phyloP scores from a whole-genome alignment of 179 eudicot genomes.

The Silene vulgaris region DNA sequence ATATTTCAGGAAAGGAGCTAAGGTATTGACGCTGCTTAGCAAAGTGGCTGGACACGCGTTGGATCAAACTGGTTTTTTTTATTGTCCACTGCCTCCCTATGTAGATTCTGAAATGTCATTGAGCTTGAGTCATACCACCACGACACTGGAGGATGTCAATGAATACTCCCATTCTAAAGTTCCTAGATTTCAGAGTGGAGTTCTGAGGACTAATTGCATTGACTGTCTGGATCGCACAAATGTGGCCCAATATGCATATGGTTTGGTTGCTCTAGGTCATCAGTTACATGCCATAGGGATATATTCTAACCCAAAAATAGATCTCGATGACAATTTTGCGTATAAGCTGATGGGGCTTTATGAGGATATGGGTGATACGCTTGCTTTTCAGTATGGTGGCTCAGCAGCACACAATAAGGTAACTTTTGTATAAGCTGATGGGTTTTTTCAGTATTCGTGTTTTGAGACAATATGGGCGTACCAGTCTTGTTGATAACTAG shows the following conservation, averaged over 20 bases:
- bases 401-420: constrained; percentile 99
- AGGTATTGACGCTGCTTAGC: constrained; percentile 56
- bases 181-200: constrained; percentile 65
- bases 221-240: constrained; percentile 97
- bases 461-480: constrained; percentile 65
- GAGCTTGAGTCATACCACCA: constrained; percentile 29
- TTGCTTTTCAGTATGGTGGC: constrained; percentile 93
- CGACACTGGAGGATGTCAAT: constrained; percentile 19
- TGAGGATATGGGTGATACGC: constrained; percentile 94
- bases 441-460: constrained; percentile 68
- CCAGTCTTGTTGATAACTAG: constrained; percentile 27
- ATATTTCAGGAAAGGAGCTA: constrained; percentile 61
- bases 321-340: constrained; percentile 61
- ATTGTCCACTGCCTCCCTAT: constrained; percentile 53
- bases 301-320: constrained; percentile 44
- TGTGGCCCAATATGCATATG: constrained; percentile 92
- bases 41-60: constrained; percentile 79
- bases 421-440: constrained; percentile 18
- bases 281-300: constrained; percentile 79
- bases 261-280: constrained; percentile 85
- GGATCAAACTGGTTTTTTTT: constrained; percentile 73
- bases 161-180: constrained; percentile 32
- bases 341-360: constrained; percentile 74
- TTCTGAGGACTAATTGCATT: constrained; percentile 89
- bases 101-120: constrained; percentile 31